Base-by-base conservation (phyloP, 2,329 filamentous ascomycete species). In the Diaporthe amygdali region DNA sequence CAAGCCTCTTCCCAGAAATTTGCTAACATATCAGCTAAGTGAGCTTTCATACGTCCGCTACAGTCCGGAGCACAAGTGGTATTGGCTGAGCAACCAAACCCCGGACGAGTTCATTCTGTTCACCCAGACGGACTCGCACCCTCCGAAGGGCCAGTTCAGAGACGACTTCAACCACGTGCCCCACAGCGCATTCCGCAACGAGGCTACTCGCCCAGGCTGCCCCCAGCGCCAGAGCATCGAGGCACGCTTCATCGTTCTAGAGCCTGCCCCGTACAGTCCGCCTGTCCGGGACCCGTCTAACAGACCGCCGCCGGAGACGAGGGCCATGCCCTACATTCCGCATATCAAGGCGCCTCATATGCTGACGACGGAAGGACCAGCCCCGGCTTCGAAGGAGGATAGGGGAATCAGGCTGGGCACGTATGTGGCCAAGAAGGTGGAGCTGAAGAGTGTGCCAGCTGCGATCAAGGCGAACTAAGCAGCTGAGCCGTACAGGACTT, bases 61-160 rank as follows among this genome's bases (percentile, higher is more conserved):
- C 47, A 67, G 63, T 17, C 63, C 63, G 14, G 63, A 54, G 14
- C 63, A 54, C 34, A 67, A 17, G n/a, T 54, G 63, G 63, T 67
- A 67, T 47, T 67, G 63, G 63, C 63, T 67, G 5, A 54, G 63
- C 63, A 67, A 54, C 47, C 63, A 67, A 47, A 67, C 63, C 32
- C 63, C 63, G 8, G 63, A 44, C 46, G 63, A 67, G 47, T 30
- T 67, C 63, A 67, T 67, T 47, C 46, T 67, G 2, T 67, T 67
- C 46, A 67, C 63, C 3, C 63, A 67, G 22, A 54, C 47, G 25
- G 64, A 54, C 47, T 67, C 64, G 34, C 64, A 54, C 49, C 64
- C 64, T 12, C 47, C 64, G 14, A 41, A 54, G 49, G 47, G 34
- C 64, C 47, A 44, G 25, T 67, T 54, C 34, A 67, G 22, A 32